Conservation (phyloP, 306 rosid species). For the Calophaca sinica region DNA sequence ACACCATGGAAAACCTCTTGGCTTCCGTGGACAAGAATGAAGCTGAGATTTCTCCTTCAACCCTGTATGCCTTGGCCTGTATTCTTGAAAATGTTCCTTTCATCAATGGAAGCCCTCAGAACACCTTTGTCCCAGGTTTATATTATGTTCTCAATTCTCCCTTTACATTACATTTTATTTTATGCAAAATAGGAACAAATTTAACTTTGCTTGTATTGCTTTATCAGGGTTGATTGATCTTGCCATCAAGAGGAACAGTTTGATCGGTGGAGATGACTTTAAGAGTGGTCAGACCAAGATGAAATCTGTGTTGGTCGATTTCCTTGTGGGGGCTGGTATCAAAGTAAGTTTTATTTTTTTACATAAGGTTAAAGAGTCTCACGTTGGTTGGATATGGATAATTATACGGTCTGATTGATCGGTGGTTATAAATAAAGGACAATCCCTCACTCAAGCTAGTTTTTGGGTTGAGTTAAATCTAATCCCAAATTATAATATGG, state of each 20-base stretch:
- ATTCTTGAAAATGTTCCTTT: constrained; percentile 82
- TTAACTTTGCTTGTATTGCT: neutral
- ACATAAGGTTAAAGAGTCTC: no score
- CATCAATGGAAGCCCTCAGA: constrained; percentile 98
- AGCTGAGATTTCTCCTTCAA: constrained; percentile 95
- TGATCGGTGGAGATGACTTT: constrained; percentile 99
- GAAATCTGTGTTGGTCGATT: constrained; percentile 96
- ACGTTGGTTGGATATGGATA: no score
- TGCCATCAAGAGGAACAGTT: constrained; percentile 78
- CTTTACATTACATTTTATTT: no score
- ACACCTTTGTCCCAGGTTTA: constrained; percentile 91
- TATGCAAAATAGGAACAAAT: neutral
- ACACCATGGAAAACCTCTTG: constrained; percentile 80
- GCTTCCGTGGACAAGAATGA: constrained; percentile 87
- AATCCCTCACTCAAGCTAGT: no score
- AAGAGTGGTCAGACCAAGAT: constrained; percentile 99
- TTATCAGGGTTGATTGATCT: constrained; percentile 80
- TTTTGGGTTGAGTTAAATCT: no score
- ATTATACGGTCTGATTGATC: no score
- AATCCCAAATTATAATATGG: no score
- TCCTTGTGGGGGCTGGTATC: constrained; percentile 98
- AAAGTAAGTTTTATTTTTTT: constrained; percentile 57
- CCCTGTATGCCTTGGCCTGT: constrained; percentile 88
- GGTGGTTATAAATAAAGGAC: no score
- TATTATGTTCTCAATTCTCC: neutral